Base-by-base conservation (phyloP, 257 asterid genomes). In the Nicotiana otophora region DNA sequence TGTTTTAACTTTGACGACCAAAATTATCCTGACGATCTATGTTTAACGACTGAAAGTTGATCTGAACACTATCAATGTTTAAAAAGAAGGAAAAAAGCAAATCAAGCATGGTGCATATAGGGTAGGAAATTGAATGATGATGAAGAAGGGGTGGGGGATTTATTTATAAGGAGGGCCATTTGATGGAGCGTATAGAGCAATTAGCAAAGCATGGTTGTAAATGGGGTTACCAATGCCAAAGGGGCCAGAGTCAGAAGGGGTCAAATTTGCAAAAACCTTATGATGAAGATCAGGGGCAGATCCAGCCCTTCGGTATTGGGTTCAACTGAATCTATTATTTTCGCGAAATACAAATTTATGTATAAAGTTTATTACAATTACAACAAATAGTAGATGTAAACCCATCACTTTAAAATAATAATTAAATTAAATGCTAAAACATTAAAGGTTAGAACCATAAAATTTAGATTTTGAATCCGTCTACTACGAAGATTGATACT, bases 131-230 rank as follows among this genome's bases (percentile, higher is more conserved):
- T 48, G 36, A 74, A 74, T 74, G 62, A 53, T 14, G 58, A 48
- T 23, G 62, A 48, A 23, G n/a, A 10, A 12, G 30, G 16, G 36
- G 4, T 34, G 77, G 30, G 61, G 79, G 62, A 10, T 46, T 46
- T 61, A 74, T 74, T 48, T 74, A 74, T 28, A 74, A 48, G 62
- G 30, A 51, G 62, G 42, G 80, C 80, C 80, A 74, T 48, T 14
- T 72, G 80, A 74, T 46, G 80, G 80, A 74, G 62, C 62, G 26
- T 74, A 53, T 53, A 14, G 16, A 74, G 58, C 33, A 46, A 1
- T 0, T 74, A 74, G 62, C 62, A 74, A 31, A 74, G 80, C 63
- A 74, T 74, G 80, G 80, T 74, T 74, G 80, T 74, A 48, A 74
- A 48, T 74, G 80, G 39, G 61, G 62, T 26, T 58, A 20, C 26